A percentile compares a stretch with the other conserved stretches of the same genome.
Conservation (phyloP, 345 rosid species). For the Eucalyptus microcorys region DNA sequence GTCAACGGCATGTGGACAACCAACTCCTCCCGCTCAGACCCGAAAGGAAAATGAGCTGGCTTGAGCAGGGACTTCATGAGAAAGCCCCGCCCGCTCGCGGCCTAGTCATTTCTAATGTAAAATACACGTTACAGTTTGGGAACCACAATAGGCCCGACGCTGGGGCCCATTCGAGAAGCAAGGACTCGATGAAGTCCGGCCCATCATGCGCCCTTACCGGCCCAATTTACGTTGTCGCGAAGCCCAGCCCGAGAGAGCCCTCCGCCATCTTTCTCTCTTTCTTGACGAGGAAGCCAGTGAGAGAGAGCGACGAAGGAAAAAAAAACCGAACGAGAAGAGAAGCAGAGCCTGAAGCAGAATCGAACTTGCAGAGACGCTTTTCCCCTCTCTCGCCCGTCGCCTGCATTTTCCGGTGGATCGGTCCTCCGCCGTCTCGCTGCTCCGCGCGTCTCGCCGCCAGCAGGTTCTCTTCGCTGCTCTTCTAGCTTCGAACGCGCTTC, state of each 20-base stretch:
- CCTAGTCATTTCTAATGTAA: background rate
- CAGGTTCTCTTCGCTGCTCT: background rate
- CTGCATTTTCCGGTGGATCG: background rate
- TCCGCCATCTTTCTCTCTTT: background rate
- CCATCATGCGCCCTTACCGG: background rate
- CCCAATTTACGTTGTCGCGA: background rate
- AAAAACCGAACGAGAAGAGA: background rate
- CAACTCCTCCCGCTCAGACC: background rate
- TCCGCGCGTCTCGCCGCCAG: background rate
- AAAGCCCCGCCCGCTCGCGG: background rate
- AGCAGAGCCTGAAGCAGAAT: background rate
- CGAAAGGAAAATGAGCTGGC: background rate
- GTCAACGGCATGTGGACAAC: background rate
- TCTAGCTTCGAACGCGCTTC: background rate
- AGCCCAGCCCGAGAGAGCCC: background rate
- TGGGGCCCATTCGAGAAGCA: background rate
- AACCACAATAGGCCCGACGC: background rate
- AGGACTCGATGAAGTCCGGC: background rate
- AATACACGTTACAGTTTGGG: background rate
- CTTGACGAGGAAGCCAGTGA: background rate
- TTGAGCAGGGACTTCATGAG: background rate
- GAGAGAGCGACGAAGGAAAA: rapidly evolving
- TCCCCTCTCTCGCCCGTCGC: background rate
- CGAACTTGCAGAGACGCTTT: background rate
- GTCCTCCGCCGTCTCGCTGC: background rate